Evolutionary conservation across 2,329 filamentous ascomycete species (phyloP), one percentile per base, ranked within the genome.

Genomic region (Diaporthe ilicicola): DNA sequence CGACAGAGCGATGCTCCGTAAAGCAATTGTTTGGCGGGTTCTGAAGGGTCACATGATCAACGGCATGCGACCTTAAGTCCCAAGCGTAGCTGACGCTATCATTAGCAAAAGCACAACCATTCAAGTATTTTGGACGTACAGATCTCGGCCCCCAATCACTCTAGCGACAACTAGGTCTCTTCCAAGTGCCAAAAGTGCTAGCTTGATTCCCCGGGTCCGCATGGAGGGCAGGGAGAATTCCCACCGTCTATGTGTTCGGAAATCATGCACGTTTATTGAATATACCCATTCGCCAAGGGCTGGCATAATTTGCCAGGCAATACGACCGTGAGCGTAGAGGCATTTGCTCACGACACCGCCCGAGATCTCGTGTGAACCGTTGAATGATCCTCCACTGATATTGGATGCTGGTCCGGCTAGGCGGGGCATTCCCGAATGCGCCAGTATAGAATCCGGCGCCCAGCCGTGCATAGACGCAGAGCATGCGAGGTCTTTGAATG

Each of bases 281-380:
- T 48, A 9, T 6, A 6, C 5, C 66, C 46, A 51, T n/a, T 42
- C n/a, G 6, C 34, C 37, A n/a, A 48, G 19, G 17, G 22, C 32
- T 22, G 55, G 15, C 19, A 1, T 7, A 17, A n/a, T 15, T 56
- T 71, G 69, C 64, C 54, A 71, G 27, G 64, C 69, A 53, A 68
- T 48, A 6, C 48, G 55, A 2, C 54, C 54, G 22, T 55, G 24
- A 48, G 37, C 29, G 19, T 71, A 71, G 22, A 53, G 32, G 2
- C 15, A n/a, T 4, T n/a, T 50, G 42, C 42, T 37, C 17, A 59
- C 53, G 19, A 22, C 24, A 42, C 12, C 15, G 22, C 9, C 53
- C n/a, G 44, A n/a, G 51, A 4, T 56, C 8, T 37, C 51, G 51
- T 19, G 8, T 24, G 61, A 19, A 19, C 3, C 19, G 7, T 8